phyloP scores from a whole-genome alignment of 1,139 yeast genomes.

The Suhomyces bribrorum region DNA sequence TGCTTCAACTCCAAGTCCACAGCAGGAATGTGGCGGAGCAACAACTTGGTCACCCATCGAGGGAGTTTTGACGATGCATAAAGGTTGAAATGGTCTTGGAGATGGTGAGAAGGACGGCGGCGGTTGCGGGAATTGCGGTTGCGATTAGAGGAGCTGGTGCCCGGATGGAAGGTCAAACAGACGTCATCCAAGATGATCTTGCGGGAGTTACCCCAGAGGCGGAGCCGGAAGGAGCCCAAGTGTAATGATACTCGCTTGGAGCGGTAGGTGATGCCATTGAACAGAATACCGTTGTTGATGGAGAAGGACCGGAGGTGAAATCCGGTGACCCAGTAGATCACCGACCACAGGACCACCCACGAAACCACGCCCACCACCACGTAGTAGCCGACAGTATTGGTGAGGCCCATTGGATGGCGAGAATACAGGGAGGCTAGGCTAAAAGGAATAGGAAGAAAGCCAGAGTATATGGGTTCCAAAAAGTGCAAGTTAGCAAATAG shows the following conservation, averaged over 20 bases:
- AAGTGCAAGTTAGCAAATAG: too few relatives aligned
- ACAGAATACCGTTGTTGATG: slow-evolving; percentile 43
- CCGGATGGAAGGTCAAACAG: slow-evolving; percentile 1
- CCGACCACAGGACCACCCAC: slow-evolving; percentile 33
- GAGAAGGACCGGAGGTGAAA: slow-evolving; percentile 34
- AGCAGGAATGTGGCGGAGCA: slow-evolving; percentile 27
- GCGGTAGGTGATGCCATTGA: slow-evolving; percentile 31
- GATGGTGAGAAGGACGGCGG: neutral
- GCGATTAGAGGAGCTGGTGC: neutral
- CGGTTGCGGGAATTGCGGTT: neutral
- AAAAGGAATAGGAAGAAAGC: neutral
- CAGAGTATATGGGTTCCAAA: too few relatives aligned
- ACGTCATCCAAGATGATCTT: slow-evolving; percentile 26
- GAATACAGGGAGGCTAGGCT: neutral
- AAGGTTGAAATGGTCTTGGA: neutral
- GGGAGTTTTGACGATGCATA: neutral
- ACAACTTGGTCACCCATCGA: slow-evolving; percentile 14
- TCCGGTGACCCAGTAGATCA: slow-evolving; percentile 33
- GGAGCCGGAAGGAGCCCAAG: slow-evolving; percentile 30
- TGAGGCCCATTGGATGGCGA: slow-evolving; percentile 4
- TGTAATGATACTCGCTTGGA: slow-evolving; percentile 17
- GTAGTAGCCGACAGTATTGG: slow-evolving; percentile 10
- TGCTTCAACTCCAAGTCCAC: slow-evolving; percentile 32
- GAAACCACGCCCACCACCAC: slow-evolving; percentile 10
- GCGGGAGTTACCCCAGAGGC: slow-evolving; percentile 45